Evolutionary conservation across 495 filamentous ascomycete species (phyloP), one percentile per base, ranked within the genome.

Genomic region (Aspergillus conjunctus): DNA sequence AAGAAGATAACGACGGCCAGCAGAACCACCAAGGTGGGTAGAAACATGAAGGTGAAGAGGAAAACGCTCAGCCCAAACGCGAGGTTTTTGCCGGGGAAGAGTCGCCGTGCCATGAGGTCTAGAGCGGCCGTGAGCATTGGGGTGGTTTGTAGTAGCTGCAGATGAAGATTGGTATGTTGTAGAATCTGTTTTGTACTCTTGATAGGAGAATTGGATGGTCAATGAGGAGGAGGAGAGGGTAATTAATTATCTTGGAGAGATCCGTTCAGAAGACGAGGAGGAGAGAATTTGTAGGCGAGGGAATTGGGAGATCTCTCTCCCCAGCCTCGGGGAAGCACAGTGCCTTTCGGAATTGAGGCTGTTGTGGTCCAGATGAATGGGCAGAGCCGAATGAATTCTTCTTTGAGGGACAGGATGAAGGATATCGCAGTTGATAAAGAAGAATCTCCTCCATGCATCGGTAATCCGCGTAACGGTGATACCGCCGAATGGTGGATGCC

Each of bases 1-100:
- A 78, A 75, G 50, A 77, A 73, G 33, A 71, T 59, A 1, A 78
- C 61, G 2, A 78, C 76, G 0, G 72, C 74, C 10, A 75, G 44
- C 0, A 78, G 56, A 12, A 78, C 63, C 9, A 78, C 60, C 30
- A 78, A 65, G 1, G 76, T 78, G 0, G 76, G 76, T 8, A 78
- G 39, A 17, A 77, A 81, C 67, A 74, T 73, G 46, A 77, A 78
- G 8, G 66, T 69, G 39, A 78, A 78, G 8, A 78, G 67, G 30
- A 78, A 56, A 1, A 75, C 12, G 41, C 73, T 77, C 52, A 78
- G 51, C 17, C 76, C 74, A 17, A 78, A 63, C 56, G 71, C 69
- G 45, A 68, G 48, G 53, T 66, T 69, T 15, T 73, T 70, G 32
- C 67, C 69, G 46, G 59, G 68, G 33, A 75, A 66, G 31, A 73